Conservation (phyloP, 805 yeast genomes). For the Candida insectorum region DNA sequence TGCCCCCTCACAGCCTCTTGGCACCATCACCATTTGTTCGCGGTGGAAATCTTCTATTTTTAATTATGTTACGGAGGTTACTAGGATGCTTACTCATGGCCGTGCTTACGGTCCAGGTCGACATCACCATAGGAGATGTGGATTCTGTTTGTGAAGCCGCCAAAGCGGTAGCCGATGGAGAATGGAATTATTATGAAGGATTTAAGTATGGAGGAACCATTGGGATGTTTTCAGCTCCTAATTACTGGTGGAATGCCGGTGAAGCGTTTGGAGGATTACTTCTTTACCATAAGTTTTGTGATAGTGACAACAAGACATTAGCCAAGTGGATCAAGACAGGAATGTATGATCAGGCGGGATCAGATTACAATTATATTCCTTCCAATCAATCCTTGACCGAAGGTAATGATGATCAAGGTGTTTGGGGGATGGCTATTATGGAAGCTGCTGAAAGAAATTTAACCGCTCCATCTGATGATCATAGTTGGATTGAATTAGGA, state of each 20-base stretch:
- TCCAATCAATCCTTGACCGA: slow-evolving; percentile 45
- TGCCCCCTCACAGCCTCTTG: too few species aligned
- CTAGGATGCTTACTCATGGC: not conserved
- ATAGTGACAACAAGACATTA: slow-evolving; percentile 26
- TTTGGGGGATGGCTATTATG: slow-evolving; percentile 48
- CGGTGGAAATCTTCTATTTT: too few species aligned
- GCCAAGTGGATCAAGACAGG: slow-evolving; percentile 31
- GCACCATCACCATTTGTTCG: too few species aligned
- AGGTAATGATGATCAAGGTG: slow-evolving; percentile 52
- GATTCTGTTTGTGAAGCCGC: slow-evolving; percentile 43
- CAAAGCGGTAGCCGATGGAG: slow-evolving; percentile 30
- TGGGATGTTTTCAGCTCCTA: slow-evolving; percentile 44
- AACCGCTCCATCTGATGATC: slow-evolving; percentile 51
- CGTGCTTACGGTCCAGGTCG: not conserved
- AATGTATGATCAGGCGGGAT: slow-evolving; percentile 44
- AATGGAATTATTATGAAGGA: slow-evolving; percentile 46
- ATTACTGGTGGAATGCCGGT: slow-evolving; percentile 55
- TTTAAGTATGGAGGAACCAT: slow-evolving; percentile 39
- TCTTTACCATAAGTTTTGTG: slow-evolving; percentile 39
- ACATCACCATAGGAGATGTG: slow-evolving; percentile 15
- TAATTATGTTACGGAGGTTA: not conserved
- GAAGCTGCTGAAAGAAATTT: slow-evolving; percentile 46
- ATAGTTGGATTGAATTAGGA: slow-evolving; percentile 79
- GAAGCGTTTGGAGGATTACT: slow-evolving; percentile 49
- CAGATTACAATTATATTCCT: slow-evolving; percentile 39